Evolutionary conservation across 768 basidiomycete species (phyloP), one percentile per base, ranked within the genome.

Genomic region (Lactifluus pinguis): DNA sequence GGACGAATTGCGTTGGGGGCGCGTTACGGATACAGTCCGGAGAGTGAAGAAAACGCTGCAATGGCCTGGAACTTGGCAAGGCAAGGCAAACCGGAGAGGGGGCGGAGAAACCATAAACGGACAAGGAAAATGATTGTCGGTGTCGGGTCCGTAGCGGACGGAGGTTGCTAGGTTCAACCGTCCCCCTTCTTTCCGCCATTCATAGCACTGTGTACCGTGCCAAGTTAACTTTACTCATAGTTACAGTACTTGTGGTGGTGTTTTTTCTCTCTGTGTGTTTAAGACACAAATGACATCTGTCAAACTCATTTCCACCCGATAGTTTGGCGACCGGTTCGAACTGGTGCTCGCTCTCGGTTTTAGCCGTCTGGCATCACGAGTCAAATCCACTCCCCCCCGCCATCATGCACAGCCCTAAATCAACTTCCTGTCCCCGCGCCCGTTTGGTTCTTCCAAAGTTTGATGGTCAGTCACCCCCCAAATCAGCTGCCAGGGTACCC

Each of bases 71-170:
- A 49, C 50, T 53, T 61, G 61, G 61, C 45, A 57, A 41, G 25
- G 45, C 8, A 34, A 34, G 32, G 25, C 25, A 25, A 25, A 25
- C 25, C 25, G 25, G 25, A 25, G 25, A 25, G 42, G 30, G 55
- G 25, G 57, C 56, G 61, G 56, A 53, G 57, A 36, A 44, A 29
- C 61, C 61, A 42, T 36, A 62, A 58, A 58, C 47, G 56, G 61
- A 58, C 56, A 62, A 54, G 47, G 61, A 54, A 25, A 25, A 45
- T 53, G 61, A 62, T 62, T 62, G 61, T 62, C 61, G 61, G 56
- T 32, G 47, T 62, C 61, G 61, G 56, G 39, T 32, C 53, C 56
- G 56, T 45, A 47, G 38, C 51, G 61, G 61, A 13, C 61, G 55
- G 45, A 47, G 56, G 61, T 58, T 62, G 61, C 61, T 57, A 62